A percentile compares a stretch with the other conserved stretches of the same genome.
These are phyloP conservation scores for Neurospora hispaniola DNA, from an alignment of 495 filamentous ascomycete genomes.

Conservation along the genomic window DNA sequence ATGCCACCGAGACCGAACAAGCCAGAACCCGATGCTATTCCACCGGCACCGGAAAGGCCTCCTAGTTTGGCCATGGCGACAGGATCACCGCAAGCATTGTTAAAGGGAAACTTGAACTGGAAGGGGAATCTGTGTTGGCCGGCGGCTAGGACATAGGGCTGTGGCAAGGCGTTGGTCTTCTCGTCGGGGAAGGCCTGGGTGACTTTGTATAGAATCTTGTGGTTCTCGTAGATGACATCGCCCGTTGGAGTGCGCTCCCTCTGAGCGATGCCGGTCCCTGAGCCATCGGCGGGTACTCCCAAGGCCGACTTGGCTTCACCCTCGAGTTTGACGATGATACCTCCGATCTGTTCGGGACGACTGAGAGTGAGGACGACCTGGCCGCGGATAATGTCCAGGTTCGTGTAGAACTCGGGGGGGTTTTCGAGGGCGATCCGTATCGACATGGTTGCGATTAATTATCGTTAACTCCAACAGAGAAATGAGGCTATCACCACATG, in stretches of 20 bases:
- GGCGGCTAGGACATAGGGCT: conserved; percentile 54
- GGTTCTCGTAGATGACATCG: conserved; percentile 38
- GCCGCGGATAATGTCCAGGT: conserved; percentile 68
- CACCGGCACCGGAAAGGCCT: conserved; percentile 30
- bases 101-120: conserved; percentile 86
- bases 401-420: conserved; percentile 69
- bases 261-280: conserved; percentile 16
- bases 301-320: conserved; percentile 66
- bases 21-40: conserved; percentile 21
- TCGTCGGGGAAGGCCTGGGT: conserved; percentile 70
- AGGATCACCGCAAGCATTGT: conserved; percentile 65
- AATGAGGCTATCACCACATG: neutral
- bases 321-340: conserved; percentile 87
- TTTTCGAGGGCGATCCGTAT: conserved; percentile 69
- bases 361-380: conserved; percentile 52
- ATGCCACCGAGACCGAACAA: conserved; percentile 31
- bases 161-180: conserved; percentile 49
- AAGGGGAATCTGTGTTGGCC: conserved; percentile 87
- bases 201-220: conserved; percentile 55
- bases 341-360: conserved; percentile 56
- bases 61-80: conserved; percentile 34
- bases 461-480: neutral
- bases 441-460: conserved; percentile 59
- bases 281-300: conserved; percentile 20
- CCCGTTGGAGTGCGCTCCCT: conserved; percentile 19